These are phyloP conservation scores for Metschnikowia borealis DNA, from an alignment of 805 yeast genomes.

Conservation along the genomic window DNA sequence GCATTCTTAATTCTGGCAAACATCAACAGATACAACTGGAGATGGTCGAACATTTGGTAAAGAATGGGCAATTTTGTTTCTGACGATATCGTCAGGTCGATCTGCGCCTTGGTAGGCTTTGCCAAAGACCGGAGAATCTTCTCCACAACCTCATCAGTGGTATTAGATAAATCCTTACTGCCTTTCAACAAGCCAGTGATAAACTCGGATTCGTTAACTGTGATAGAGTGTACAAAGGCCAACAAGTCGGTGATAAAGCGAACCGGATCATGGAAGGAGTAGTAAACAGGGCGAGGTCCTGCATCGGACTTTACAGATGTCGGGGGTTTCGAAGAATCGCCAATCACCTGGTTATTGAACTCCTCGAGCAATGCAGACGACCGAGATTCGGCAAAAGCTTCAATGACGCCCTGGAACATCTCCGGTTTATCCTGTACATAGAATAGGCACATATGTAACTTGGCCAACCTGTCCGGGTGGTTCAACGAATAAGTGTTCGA, in stretches of 20 bases:
- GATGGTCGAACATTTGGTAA: constrained; percentile 55
- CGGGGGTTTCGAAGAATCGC: constrained; percentile 17
- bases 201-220: constrained; percentile 83
- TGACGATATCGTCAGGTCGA: constrained; percentile 65
- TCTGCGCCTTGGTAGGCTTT: constrained; percentile 55
- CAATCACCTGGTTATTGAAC: constrained; percentile 54
- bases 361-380: constrained; percentile 63
- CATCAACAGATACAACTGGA: constrained; percentile 70
- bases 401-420: constrained; percentile 56
- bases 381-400: constrained; percentile 64
- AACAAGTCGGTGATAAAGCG: constrained; percentile 82
- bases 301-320: constrained; percentile 9
- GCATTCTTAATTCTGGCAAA: constrained; percentile 41
- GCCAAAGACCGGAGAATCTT: constrained; percentile 51
- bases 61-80: constrained; percentile 56
- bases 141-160: constrained; percentile 39
- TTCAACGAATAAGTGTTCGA: constrained; percentile 28
- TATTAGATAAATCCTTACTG: constrained; percentile 25
- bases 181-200: constrained; percentile 54
- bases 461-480: constrained; percentile 21
- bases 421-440: constrained; percentile 38
- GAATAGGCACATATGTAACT: constrained; percentile 30
- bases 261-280: constrained; percentile 74
- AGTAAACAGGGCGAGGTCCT: constrained; percentile 46
- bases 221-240: constrained; percentile 81